Percentiles rank a stretch among this genome's conserved stretches.
These are phyloP conservation scores for Elsinoe batatas DNA, from an alignment of 2,329 filamentous ascomycete species.

Conservation along the genomic window DNA sequence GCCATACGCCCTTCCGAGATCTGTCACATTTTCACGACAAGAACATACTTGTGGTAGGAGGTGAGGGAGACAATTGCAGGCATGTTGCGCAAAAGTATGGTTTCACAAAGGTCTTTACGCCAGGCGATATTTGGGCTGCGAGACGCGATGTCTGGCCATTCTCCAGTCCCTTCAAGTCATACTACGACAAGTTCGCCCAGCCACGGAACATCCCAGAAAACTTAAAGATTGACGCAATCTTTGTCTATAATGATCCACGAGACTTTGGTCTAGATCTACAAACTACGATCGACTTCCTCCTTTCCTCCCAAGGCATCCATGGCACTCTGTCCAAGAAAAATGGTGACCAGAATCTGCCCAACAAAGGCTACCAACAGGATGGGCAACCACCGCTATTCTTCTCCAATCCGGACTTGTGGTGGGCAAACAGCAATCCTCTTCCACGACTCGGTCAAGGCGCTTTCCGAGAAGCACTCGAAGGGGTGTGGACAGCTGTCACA, in stretches of 20 bases:
- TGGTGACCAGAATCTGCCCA: constrained; percentile 52
- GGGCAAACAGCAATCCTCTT: constrained; percentile 75
- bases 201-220: constrained; percentile 42
- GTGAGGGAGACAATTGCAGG: constrained; percentile 49
- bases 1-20: constrained; percentile 79
- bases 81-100: constrained; percentile 66
- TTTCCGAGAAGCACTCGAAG: constrained; percentile 72
- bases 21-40: constrained; percentile 51
- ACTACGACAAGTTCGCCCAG: constrained; percentile 50
- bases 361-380: constrained; percentile 72
- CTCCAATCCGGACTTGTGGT: constrained; percentile 81
- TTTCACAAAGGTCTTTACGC: constrained; percentile 73
- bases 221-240: constrained; percentile 77
- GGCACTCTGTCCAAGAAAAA: constrained; percentile 73
- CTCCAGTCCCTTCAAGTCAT: constrained; percentile 52
- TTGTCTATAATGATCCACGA: constrained; percentile 90
- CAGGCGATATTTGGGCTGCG: constrained; percentile 68
- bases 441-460: constrained; percentile 86
- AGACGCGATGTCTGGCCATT: constrained; percentile 79
- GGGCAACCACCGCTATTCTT: constrained; percentile 75
- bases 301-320: constrained; percentile 67
- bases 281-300: constrained; percentile 70
- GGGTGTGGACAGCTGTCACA: constrained; percentile 67
- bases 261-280: constrained; percentile 92
- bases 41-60: constrained; percentile 40